These are phyloP conservation scores for Thuidium tamariscinum DNA, from an alignment of 225 moss, liverwort and hornwort species.

Conservation along the genomic window DNA sequence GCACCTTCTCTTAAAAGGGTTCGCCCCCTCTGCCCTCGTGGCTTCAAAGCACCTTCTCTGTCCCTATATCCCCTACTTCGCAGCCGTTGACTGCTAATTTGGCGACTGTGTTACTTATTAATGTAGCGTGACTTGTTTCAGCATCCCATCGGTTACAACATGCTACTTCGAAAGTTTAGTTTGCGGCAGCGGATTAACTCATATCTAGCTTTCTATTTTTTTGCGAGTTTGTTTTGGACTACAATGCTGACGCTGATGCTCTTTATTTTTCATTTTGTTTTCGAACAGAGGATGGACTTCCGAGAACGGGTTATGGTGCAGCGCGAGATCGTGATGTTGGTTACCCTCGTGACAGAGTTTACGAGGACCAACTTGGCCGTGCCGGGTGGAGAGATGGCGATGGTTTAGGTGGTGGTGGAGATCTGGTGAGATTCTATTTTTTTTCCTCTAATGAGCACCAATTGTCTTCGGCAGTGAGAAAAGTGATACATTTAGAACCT, in stretches of 20 bases:
- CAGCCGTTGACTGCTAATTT: neutral
- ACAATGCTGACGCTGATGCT: neutral
- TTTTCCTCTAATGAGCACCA: neutral
- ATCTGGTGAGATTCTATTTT: conserved; percentile 55
- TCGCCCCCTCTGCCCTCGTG: no score
- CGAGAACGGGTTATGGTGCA: conserved; percentile 77
- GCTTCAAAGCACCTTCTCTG: neutral
- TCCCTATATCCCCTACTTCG: neutral
- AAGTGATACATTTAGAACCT: no score
- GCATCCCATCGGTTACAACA: neutral
- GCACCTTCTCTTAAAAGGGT: neutral
- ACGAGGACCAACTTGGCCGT: conserved; percentile 68
- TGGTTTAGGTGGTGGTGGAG: conserved; percentile 76
- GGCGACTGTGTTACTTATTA: neutral
- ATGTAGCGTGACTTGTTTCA: neutral
- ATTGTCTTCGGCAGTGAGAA: neutral
- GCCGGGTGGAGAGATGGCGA: conserved; percentile 96
- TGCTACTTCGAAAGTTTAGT: neutral
- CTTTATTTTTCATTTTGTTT: neutral
- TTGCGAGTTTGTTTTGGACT: neutral
- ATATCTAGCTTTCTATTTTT: neutral
- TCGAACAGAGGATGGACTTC: conserved; percentile 86
- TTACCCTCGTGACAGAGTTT: conserved; percentile 71
- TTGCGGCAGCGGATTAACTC: neutral
- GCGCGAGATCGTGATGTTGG: conserved; percentile 86